A percentile compares a stretch with the other conserved stretches of the same genome.
Conservation (phyloP, 164 flowering plant genomes). For the Cinnamomum micranthum region DNA sequence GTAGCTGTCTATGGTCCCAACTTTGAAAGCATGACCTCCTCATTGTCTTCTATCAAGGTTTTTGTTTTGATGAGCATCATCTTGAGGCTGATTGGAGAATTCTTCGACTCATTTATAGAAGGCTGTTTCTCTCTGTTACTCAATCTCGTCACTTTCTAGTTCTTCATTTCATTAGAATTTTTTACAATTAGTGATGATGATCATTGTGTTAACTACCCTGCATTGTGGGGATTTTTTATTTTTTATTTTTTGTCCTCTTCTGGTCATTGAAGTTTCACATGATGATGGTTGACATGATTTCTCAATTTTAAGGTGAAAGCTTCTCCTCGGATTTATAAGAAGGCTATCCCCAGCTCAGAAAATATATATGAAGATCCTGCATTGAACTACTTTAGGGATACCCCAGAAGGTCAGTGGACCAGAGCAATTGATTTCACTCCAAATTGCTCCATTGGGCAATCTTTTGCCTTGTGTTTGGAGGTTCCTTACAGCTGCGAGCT, state of each 20-base stretch:
- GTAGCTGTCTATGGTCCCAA: no score
- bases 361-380: constrained; percentile 18
- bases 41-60: no score
- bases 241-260: no score
- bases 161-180: background rate
- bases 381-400: constrained; percentile 41
- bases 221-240: no score
- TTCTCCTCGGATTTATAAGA: constrained; percentile 64
- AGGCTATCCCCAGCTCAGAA: constrained; percentile 16
- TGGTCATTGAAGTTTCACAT: background rate
- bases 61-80: no score
- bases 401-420: constrained; percentile 60
- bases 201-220: background rate
- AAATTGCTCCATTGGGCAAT: constrained; percentile 57
- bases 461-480: constrained; percentile 70
- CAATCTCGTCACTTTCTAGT: background rate
- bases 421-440: constrained; percentile 70
- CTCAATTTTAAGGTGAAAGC: constrained; percentile 41
- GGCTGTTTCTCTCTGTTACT: background rate
- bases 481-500: constrained; percentile 35
- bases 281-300: constrained; percentile 1
- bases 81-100: no score
- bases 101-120: no score
- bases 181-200: no score
- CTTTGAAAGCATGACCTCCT: no score